Base-by-base conservation (phyloP, 805 yeast species). In the Huiozyma naganishii region DNA sequence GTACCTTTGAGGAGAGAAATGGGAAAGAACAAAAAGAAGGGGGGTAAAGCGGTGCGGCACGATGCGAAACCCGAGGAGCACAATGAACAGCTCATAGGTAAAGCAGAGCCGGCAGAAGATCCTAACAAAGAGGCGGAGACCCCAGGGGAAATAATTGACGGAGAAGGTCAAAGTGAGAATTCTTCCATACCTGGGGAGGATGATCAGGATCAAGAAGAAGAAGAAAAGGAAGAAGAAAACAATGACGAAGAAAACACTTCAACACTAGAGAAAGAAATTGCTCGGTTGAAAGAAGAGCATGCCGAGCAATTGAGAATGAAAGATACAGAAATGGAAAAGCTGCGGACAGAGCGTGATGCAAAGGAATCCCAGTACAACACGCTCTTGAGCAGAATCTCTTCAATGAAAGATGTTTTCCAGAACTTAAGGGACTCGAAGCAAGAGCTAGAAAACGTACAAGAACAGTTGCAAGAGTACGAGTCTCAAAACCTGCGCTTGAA, bases 381-480 rank as follows among this genome's bases (percentile, higher is more conserved):
- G 5, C 61, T 84, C 30, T 60, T 84, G 46, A 76, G 75, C 48
- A 72, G 81, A 57, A 59, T 84, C 12, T 74, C 86, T 1, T 74
- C 84, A 2, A 83, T 83, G 90, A 83, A 82, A 51, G 66, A 80
- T 0, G 73, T 83, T 2, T 83, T 83, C 59, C 70, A 66, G 35
- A 83, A 83, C 50, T 81, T 83, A 85, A 80, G 83, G 55, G 81
- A 76, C 45, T 67, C 86, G 0, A 81, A 83, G 54, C 64, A 60
- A 3, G 84, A 82, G 51, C 65, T 84, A 13, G 85, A 74, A 36
- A 66, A 64, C 5, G 69, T 74, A 1, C 74, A 75, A 50, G 74
- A 70, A 12, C 75, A 74, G 48, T 60, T 77, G 41, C 65, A 61
- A 57, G 64, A 74, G 63, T 58, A 75, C 59, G 67, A 70, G 66